A percentile compares a stretch with the other conserved stretches of the same genome.
Conservation (phyloP, 768 basidiomycete species). For the Tylopilus sp. region DNA sequence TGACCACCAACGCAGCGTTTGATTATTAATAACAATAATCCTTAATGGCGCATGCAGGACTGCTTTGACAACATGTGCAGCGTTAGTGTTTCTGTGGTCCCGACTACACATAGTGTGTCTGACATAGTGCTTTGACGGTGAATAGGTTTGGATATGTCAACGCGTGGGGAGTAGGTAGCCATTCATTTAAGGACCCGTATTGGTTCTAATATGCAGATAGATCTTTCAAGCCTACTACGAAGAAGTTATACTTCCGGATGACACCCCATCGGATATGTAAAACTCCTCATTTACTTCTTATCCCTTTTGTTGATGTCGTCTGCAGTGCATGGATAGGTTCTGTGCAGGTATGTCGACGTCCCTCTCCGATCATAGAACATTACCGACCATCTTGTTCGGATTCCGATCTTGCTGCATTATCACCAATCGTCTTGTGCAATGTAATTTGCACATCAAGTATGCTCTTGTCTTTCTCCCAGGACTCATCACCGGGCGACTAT, state of each 20-base stretch:
- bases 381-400: too few species aligned
- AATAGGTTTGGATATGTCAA: conserved; percentile 66
- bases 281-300: conserved; percentile 7
- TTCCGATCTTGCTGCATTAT: too few species aligned
- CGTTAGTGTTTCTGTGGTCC: conserved; percentile 27
- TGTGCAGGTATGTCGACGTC: conserved; percentile 45
- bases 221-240: conserved; percentile 75
- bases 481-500: conserved; percentile 61
- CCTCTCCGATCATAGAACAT: neutral
- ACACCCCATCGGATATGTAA: conserved; percentile 64
- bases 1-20: too few species aligned
- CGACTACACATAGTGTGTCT: neutral
- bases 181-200: neutral
- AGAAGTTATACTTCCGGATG: conserved; percentile 42
- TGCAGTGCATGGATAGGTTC: conserved; percentile 81
- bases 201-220: conserved; percentile 32
- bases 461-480: conserved; percentile 61
- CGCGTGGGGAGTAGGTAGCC: conserved; percentile 62
- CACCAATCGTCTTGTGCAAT: too few species aligned
- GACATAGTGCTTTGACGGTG: neutral
- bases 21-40: neutral
- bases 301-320: neutral
- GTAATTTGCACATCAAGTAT: conserved; percentile 39
- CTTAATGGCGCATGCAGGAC: conserved; percentile 8
- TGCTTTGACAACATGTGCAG: conserved; percentile 34